Evolutionary conservation across 2,329 filamentous ascomycete genomes (phyloP).

Genomic region (Calcarisporium arbuscula): DNA sequence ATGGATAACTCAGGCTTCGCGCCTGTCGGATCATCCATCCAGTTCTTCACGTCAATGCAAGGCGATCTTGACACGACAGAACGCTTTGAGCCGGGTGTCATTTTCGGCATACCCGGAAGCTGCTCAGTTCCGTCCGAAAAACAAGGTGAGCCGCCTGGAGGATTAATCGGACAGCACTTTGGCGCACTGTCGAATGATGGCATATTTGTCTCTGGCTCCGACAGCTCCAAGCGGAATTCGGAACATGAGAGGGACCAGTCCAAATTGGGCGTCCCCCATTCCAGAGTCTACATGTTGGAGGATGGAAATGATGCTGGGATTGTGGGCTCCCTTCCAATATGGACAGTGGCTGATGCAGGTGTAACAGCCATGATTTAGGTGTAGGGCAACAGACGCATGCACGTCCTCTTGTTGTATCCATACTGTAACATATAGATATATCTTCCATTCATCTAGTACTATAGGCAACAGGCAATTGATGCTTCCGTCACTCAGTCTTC

Average conservation of each 20-base stretch:
- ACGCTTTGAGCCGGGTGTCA: conserved; percentile 13
- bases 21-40: conserved; percentile 56
- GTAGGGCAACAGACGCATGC: no score
- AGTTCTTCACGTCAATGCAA: conserved; percentile 51
- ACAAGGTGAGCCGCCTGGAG: background rate
- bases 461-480: no score
- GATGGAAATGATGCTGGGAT: conserved; percentile 10
- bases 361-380: no score
- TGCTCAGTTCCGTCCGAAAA: conserved; percentile 3
- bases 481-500: conserved; percentile 17
- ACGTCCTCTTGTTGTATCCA: no score
- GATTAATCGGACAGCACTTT: conserved; percentile 42
- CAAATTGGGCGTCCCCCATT: conserved; percentile 29
- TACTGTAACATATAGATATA: no score
- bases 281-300: conserved; percentile 18
- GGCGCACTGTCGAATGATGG: conserved; percentile 58
- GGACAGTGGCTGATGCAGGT: background rate
- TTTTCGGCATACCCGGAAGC: conserved; percentile 27
- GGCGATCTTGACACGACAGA: conserved; percentile 17
- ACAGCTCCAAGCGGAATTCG: conserved; percentile 4
- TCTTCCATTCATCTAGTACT: no score
- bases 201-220: conserved; percentile 40
- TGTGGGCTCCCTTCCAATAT: no score
- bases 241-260: conserved; percentile 13
- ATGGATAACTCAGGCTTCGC: conserved; percentile 47